phyloP scores from a whole-genome alignment of 2,329 filamentous ascomycete genomes.

The Aureobasidium lini region DNA sequence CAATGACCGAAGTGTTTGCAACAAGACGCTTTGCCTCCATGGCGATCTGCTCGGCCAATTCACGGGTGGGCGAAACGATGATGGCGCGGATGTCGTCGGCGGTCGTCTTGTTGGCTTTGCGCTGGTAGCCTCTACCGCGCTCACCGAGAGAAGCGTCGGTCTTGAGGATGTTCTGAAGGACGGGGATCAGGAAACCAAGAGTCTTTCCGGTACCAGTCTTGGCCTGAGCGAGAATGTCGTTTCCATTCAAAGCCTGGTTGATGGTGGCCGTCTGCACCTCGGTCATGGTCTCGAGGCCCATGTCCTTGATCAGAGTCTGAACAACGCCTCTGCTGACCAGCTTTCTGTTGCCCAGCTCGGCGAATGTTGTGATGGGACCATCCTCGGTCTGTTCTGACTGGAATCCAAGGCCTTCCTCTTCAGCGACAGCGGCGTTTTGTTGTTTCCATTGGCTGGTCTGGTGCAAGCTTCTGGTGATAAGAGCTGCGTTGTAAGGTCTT shows the following conservation, averaged over 20 bases:
- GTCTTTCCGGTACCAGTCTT: slow-evolving; percentile 98
- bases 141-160: slow-evolving; percentile 55
- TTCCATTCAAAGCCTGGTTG: slow-evolving; percentile 67
- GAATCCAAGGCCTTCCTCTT: slow-evolving; percentile 19
- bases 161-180: slow-evolving; percentile 69
- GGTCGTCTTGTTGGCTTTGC: slow-evolving; percentile 23
- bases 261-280: slow-evolving; percentile 85
- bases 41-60: slow-evolving; percentile 58
- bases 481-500: background rate
- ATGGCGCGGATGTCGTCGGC: slow-evolving; percentile 51
- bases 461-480: slow-evolving; percentile 25
- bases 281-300: slow-evolving; percentile 81
- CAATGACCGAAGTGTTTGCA: slow-evolving; percentile 56
- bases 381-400: slow-evolving; percentile 13
- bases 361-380: slow-evolving; percentile 32
- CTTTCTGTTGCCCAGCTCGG: slow-evolving; percentile 34
- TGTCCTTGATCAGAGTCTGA: slow-evolving; percentile 58
- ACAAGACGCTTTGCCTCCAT: slow-evolving; percentile 65
- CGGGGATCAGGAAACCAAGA: slow-evolving; percentile 80
- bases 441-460: slow-evolving; percentile 32
- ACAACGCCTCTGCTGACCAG: slow-evolving; percentile 60
- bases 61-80: slow-evolving; percentile 56
- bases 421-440: slow-evolving; percentile 26
- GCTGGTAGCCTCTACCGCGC: slow-evolving; percentile 19
- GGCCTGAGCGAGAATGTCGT: slow-evolving; percentile 83